Base-by-base conservation (phyloP, 768 basidiomycete genomes). In the Hygrophoropsis aurantiaca region DNA sequence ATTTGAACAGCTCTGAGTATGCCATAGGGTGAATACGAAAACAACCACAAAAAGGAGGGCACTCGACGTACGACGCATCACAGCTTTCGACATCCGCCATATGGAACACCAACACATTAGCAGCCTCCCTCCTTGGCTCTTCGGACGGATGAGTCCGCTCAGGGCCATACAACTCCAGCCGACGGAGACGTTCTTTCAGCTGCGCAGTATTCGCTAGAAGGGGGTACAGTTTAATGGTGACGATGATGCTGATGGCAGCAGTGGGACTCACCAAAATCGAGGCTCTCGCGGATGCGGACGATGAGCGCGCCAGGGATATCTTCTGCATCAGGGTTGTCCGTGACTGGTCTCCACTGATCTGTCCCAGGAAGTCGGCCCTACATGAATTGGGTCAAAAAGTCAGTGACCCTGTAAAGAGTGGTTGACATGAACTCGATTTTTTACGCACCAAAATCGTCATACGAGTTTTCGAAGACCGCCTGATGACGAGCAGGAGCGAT, bases 301-400 rank as follows among this genome's bases (percentile, higher is more conserved):
- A 99, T 94, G 38, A 99, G 70, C 21, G 84, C 84, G 0, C 94
- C 93, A 4, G 86, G 77, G 13, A 84, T 72, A 52, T 82, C 84
- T 68, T 97, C 92, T 0, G 83, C 87, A 45, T 91, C 90, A 0
- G 87, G 84, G 48, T 88, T 85, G 61, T 97, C 93, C 40, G 87
- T 87, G 33, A 99, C 75, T 3, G 95, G 85, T 52, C 86, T 90
- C 93, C 94, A 99, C 45, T 82, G 70, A 48, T 90, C 82, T 0
- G 94, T 95, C 3, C 87, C 89, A 2, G 91, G 94, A 35, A 97
- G 79, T 8, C 87, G 81, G 8, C 94, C 94, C 87, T 91, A 45
- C 7, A 32, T n/a, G n/a, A n/a, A 13, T 13, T 13, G 13, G 27
- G 4, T 35, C 37, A 20, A 38, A 38, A 16, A 45, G 27, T 6